These are phyloP conservation scores for Yamadazyma insecticola DNA, from an alignment of 805 yeast species.

Conservation along the genomic window DNA sequence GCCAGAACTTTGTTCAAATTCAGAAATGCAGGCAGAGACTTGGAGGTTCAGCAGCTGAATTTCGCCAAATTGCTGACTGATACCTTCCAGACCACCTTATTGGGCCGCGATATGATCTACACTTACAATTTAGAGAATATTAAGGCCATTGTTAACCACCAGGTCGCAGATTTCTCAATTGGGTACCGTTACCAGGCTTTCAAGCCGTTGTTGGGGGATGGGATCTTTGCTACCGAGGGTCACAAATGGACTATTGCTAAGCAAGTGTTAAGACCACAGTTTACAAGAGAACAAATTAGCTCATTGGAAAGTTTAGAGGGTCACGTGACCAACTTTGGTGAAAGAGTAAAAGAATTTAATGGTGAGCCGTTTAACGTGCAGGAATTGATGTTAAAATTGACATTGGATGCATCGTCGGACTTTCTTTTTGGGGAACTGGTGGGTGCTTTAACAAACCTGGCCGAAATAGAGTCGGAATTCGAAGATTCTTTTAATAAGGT, in stretches of 20 bases:
- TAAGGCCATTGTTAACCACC: constrained; percentile 32
- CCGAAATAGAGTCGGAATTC: constrained; percentile 14
- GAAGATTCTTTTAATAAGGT: constrained; percentile 31
- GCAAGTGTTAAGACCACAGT: constrained; percentile 35
- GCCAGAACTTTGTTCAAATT: constrained; percentile 7
- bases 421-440: constrained; percentile 37
- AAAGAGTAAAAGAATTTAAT: constrained; percentile 14
- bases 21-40: constrained; percentile 8
- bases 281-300: constrained; percentile 33
- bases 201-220: constrained; percentile 31
- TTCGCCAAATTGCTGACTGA: constrained; percentile 11
- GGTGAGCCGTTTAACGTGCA: constrained; percentile 27
- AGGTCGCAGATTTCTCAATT: constrained; percentile 30
- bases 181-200: constrained; percentile 28
- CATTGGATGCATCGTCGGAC: constrained; percentile 38
- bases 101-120: constrained; percentile 17
- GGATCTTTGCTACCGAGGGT: constrained; percentile 36
- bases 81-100: constrained; percentile 12
- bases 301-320: constrained; percentile 28
- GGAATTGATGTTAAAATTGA: constrained; percentile 29
- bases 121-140: constrained; percentile 34
- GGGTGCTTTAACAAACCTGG: constrained; percentile 20
- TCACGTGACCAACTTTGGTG: constrained; percentile 22
- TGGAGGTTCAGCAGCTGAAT: constrained; percentile 6
- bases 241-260: constrained; percentile 34